Evolutionary conservation across 345 rosid genomes (phyloP).

Genomic region (Physaria fendleri): DNA sequence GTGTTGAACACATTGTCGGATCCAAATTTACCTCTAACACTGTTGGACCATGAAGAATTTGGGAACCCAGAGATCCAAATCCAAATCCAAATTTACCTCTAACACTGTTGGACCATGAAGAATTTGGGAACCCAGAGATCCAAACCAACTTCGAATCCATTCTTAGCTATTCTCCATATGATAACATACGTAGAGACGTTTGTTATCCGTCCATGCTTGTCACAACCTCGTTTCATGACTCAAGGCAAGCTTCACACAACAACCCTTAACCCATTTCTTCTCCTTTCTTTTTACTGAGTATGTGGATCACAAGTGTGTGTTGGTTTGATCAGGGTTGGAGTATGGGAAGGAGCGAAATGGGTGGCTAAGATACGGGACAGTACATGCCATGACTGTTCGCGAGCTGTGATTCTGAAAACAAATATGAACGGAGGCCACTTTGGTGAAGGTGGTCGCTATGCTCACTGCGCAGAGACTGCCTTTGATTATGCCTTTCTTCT

Average conservation of each 20-base stretch:
- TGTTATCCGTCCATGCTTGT: constrained; percentile 72
- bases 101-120: constrained; percentile 73
- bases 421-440: constrained; percentile 86
- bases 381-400: constrained; percentile 51
- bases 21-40: constrained; percentile 71
- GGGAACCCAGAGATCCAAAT: constrained; percentile 61
- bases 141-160: constrained; percentile 45
- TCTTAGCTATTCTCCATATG: constrained; percentile 74
- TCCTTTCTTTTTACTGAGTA: too few species aligned
- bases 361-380: constrained; percentile 63
- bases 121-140: constrained; percentile 77
- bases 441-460: constrained; percentile 69
- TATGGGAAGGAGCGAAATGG: constrained; percentile 99
- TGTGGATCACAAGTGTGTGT: background rate
- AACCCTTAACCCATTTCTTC: background rate
- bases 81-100: constrained; percentile 80
- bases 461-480: constrained; percentile 61
- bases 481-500: constrained; percentile 78
- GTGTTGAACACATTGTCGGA: constrained; percentile 66
- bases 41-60: constrained; percentile 83
- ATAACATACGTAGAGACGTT: constrained; percentile 50
- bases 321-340: constrained; percentile 67
- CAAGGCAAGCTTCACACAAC: constrained; percentile 46
- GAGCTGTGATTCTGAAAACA: constrained; percentile 60
- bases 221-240: constrained; percentile 68